Percentiles rank a stretch among this genome's conserved stretches.
phyloP scores from a whole-genome alignment of 305 asterid genomes.

The Fraxinus latifolia region DNA sequence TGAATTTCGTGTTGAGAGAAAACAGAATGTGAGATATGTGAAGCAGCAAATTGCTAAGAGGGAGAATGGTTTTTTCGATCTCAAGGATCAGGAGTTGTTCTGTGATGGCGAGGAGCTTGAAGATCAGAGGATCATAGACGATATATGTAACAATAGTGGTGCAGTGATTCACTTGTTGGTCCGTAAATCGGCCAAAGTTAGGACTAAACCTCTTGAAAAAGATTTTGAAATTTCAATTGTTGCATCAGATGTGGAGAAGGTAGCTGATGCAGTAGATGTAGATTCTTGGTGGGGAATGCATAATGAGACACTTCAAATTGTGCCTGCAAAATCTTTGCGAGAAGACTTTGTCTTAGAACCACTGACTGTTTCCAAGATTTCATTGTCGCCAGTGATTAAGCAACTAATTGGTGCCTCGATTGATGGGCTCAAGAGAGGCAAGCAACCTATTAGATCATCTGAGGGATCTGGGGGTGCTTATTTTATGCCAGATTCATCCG shows the following conservation, averaged over 20 bases:
- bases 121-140: constrained; percentile 65
- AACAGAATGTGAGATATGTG: constrained; percentile 61
- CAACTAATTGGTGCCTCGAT: constrained; percentile 47
- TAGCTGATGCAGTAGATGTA: constrained; percentile 24
- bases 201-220: constrained; percentile 46
- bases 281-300: constrained; percentile 12
- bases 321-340: constrained; percentile 24
- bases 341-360: constrained; percentile 50
- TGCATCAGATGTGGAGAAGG: constrained; percentile 39
- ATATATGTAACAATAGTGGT: constrained; percentile 51
- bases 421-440: constrained; percentile 51
- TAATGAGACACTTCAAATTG: constrained; percentile 28
- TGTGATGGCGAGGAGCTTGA: constrained; percentile 72
- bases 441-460: constrained; percentile 57
- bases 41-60: constrained; percentile 61
- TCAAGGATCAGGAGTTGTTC: constrained; percentile 52
- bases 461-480: constrained; percentile 84
- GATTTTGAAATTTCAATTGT: constrained; percentile 64
- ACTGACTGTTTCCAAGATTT: constrained; percentile 36
- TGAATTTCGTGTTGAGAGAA: constrained; percentile 60
- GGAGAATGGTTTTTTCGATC: constrained; percentile 42
- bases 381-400: constrained; percentile 42
- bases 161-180: constrained; percentile 70
- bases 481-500: constrained; percentile 66
- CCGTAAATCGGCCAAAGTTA: constrained; percentile 60